Conservation (phyloP, 1,284 basidiomycete species). For the Schizophyllum commune region DNA sequence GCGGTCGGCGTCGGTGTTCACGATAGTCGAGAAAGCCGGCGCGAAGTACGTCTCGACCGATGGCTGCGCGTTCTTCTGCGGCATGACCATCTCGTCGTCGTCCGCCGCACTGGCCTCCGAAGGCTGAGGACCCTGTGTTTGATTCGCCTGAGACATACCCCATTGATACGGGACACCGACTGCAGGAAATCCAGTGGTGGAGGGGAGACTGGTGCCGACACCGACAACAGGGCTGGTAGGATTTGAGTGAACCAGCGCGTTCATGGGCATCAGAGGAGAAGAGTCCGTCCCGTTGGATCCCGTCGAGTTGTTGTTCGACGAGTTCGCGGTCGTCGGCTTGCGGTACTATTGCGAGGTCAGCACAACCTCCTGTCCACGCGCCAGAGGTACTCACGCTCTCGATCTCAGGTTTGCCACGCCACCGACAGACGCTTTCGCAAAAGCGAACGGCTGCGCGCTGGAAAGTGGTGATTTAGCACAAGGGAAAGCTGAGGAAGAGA, state of each 20-base stretch:
- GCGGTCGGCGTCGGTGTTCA: neutral
- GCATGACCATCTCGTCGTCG: constrained; percentile 2
- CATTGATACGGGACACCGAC: constrained; percentile 59
- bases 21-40: constrained; percentile 11
- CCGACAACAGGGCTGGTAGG: neutral
- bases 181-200: constrained; percentile 27
- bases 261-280: constrained; percentile 4
- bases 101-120: neutral
- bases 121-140: neutral
- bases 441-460: constrained; percentile 61
- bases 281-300: constrained; percentile 3
- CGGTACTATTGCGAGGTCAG: constrained; percentile 3
- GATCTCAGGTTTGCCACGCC: constrained; percentile 76
- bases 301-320: constrained; percentile 1
- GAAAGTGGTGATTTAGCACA: neutral
- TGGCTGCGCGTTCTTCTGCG: constrained; percentile 22
- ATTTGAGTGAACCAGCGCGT: constrained; percentile 24
- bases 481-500: neutral
- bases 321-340: constrained; percentile 8
- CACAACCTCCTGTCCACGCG: neutral
- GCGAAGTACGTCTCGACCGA: constrained; percentile 35
- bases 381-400: constrained; percentile 47
- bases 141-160: constrained; percentile 24
- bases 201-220: neutral
- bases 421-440: constrained; percentile 69